Conservation (phyloP, 1,284 basidiomycete genomes). For the Neonothopanus nambi region DNA sequence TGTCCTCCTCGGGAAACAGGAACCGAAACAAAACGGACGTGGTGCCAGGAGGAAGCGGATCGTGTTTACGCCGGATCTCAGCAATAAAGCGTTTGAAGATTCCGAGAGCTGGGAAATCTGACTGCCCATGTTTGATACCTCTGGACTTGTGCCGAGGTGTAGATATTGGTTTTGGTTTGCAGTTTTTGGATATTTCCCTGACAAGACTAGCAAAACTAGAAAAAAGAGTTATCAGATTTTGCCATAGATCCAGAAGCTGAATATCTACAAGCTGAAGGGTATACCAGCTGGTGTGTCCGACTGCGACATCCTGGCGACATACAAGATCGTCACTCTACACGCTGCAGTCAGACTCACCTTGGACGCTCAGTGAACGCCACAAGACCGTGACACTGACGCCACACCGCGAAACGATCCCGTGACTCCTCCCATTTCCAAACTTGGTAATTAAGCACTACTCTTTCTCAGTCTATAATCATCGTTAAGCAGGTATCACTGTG, state of each 20-base stretch:
- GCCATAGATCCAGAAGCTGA: background rate
- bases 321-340: no score
- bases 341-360: no score
- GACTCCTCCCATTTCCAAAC: no score
- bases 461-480: no score
- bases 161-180: constrained; percentile 24
- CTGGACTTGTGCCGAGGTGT: constrained; percentile 29
- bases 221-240: background rate
- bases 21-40: constrained; percentile 64
- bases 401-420: no score
- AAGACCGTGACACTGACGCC: no score
- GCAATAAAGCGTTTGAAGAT: constrained; percentile 42
- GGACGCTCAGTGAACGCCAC: no score
- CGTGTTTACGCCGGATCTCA: constrained; percentile 39
- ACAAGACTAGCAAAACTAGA: constrained; percentile 47
- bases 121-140: constrained; percentile 18
- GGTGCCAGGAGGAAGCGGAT: constrained; percentile 48
- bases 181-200: constrained; percentile 32
- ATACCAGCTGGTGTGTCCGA: background rate
- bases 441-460: no score
- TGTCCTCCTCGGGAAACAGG: constrained; percentile 82
- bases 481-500: no score
- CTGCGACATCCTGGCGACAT: background rate
- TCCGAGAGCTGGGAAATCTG: constrained; percentile 35
- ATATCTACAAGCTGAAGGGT: background rate